Percentiles rank a stretch among this genome's conserved stretches.
Conservation (phyloP, 2,329 filamentous ascomycete genomes). For the Monosporascus sp. region DNA sequence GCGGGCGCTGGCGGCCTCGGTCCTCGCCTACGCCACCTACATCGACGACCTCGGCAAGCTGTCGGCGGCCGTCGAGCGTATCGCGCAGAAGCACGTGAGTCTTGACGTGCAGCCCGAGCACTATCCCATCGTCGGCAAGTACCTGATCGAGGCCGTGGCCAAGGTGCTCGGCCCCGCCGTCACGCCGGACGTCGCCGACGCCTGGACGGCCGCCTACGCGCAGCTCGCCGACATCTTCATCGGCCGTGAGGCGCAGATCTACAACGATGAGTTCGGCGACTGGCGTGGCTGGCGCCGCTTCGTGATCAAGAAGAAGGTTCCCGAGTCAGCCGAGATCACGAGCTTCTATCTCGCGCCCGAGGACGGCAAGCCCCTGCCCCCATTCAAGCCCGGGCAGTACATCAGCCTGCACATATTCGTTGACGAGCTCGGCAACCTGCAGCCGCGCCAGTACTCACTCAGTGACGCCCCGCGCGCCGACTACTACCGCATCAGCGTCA, state of each 20-base stretch:
- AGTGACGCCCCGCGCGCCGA: conserved; percentile 48
- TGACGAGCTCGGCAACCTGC: conserved; percentile 55
- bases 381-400: conserved; percentile 67
- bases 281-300: conserved; percentile 48
- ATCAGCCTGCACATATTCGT: conserved; percentile 60
- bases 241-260: conserved; percentile 55
- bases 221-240: conserved; percentile 69
- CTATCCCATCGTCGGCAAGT: conserved; percentile 64
- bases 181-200: conserved; percentile 60
- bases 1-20: conserved; percentile 60
- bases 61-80: conserved; percentile 54
- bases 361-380: conserved; percentile 51
- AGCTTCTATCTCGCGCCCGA: conserved; percentile 66
- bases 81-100: conserved; percentile 71
- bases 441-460: conserved; percentile 72
- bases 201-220: conserved; percentile 68
- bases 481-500: conserved; percentile 70
- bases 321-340: conserved; percentile 55
- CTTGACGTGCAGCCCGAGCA: conserved; percentile 65
- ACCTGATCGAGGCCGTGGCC: conserved; percentile 63
- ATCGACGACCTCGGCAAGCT: conserved; percentile 65
- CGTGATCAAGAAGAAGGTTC: conserved; percentile 53
- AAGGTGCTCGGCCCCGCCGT: conserved; percentile 61
- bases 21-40: conserved; percentile 67
- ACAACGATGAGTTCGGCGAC: conserved; percentile 39